These are phyloP conservation scores for Phytophthora quininea DNA, from an alignment of 352 stramenopile species.

Conservation along the genomic window DNA sequence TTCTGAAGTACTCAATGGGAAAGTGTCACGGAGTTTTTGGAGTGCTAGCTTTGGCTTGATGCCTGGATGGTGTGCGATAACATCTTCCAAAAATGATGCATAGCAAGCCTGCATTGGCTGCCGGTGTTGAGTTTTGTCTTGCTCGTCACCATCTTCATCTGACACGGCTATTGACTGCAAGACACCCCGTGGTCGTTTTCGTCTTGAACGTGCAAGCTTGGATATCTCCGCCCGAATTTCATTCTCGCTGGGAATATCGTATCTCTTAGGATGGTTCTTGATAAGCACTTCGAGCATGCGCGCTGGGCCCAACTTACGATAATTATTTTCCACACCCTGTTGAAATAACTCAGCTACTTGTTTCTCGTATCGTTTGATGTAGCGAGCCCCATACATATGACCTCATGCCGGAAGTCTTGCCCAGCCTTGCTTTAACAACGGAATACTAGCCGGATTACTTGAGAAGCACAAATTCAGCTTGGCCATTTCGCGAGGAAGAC, in stretches of 20 bases:
- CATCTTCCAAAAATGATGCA: too few relatives aligned
- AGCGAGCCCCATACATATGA: slow-evolving; percentile 4
- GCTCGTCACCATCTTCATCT: too few relatives aligned
- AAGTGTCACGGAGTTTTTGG: too few relatives aligned
- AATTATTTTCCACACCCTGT: slow-evolving; percentile 3
- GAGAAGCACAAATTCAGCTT: neutral
- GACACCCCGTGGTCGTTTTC: too few relatives aligned
- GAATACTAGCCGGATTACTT: too few relatives aligned
- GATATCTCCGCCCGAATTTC: slow-evolving; percentile 19
- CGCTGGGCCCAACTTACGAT: slow-evolving; percentile 12
- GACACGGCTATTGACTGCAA: too few relatives aligned
- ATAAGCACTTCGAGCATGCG: slow-evolving; percentile 11
- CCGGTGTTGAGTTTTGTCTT: too few relatives aligned
- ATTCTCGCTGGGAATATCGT: slow-evolving; percentile 12
- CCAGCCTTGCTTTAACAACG: slow-evolving; percentile 5
- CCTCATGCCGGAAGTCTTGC: neutral
- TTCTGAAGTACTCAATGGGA: too few relatives aligned
- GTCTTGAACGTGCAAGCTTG: too few relatives aligned
- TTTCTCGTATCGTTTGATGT: neutral
- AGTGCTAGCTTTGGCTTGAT: too few relatives aligned
- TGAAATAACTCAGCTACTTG: slow-evolving; percentile 6
- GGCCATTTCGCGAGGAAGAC: neutral
- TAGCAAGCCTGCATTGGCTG: too few relatives aligned
- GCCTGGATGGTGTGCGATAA: too few relatives aligned
- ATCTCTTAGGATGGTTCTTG: slow-evolving; percentile 5